Conservation (phyloP, 2,329 filamentous ascomycete species). For the Fusarium sp. region DNA sequence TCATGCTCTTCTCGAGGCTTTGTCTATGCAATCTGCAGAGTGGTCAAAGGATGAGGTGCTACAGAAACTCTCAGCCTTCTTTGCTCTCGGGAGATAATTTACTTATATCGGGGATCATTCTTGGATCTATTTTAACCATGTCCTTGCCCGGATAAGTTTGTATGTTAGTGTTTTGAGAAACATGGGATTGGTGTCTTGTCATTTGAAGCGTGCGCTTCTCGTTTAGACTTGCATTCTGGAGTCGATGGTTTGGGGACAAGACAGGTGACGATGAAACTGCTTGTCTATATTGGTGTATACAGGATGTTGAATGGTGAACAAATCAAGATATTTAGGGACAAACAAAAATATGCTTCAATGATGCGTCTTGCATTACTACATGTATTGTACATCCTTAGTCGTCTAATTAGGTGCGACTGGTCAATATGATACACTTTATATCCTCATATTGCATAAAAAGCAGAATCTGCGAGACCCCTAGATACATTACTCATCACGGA, state of each 20-base stretch:
- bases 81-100: conserved; percentile 60
- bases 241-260: conserved; percentile 43
- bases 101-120: conserved; percentile 2
- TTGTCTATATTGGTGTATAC: conserved; percentile 40
- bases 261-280: conserved; percentile 38
- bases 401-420: conserved; percentile 30
- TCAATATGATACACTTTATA: conserved; percentile 46
- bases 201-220: conserved; percentile 44
- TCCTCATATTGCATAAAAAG: neutral
- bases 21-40: conserved; percentile 72
- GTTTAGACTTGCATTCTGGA: conserved; percentile 48
- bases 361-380: conserved; percentile 45
- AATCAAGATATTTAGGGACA: conserved; percentile 42
- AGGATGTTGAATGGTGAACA: conserved; percentile 42
- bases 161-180: conserved; percentile 47
- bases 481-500: neutral
- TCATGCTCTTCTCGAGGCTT: conserved; percentile 73
- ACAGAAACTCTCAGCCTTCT: conserved; percentile 72
- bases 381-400: conserved; percentile 46
- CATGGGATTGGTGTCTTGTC: conserved; percentile 43
- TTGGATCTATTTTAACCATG: conserved; percentile 36
- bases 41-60: conserved; percentile 74
- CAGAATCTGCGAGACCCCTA: neutral
- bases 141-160: conserved; percentile 39
- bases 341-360: conserved; percentile 40